Base-by-base conservation (phyloP, 2,329 filamentous ascomycete genomes). In the Emergomyces pasteurianus region DNA sequence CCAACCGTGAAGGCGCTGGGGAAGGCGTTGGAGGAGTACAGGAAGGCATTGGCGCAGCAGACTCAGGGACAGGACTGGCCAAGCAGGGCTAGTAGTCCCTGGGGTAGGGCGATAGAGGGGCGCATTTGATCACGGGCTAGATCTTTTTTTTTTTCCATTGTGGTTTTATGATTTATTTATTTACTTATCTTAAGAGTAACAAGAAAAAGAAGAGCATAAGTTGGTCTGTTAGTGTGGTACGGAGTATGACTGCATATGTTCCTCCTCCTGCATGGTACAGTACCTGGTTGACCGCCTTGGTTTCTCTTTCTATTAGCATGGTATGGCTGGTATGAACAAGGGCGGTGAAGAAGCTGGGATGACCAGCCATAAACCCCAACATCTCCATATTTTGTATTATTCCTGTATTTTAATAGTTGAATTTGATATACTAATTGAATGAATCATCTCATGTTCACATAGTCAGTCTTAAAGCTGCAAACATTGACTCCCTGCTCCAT, bases 1-100 rank as follows among this genome's bases (percentile, higher is more conserved):
- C 89, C 90, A 4, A 88, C 89, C 4, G 78, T 88, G 12, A 80
- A 82, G 66, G 87, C 90, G 14, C 75, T 96, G 63, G 80, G 84
- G 61, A 83, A 82, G 66, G 92, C 91, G 6, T 79, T 84, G 64
- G 79, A 75, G n/a, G 83, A 86, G 69, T 96, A 94, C 70, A 79
- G 83, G 65, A 84, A 81, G 67, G 89, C 86, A 14, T 77, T 91
- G 62, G 84, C 84, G 43, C 78, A 80, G 68, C 87, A 89, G 61
- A 85, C 67, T 57, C 69, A 72, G 53, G 66, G 62, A 14, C 59
- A 63, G 18, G 56, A 47, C 28, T 14, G 40, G 14, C 28, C 38
- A n/a, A 47, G 21, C 8, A 7, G 21, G n/a, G 10, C 43, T 18
- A 38, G 42, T 9, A 31, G 40, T 34, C 10, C 28, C 43, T 18